Conservation (phyloP, 169 alveolate genomes). For the Babesia divergens region DNA sequence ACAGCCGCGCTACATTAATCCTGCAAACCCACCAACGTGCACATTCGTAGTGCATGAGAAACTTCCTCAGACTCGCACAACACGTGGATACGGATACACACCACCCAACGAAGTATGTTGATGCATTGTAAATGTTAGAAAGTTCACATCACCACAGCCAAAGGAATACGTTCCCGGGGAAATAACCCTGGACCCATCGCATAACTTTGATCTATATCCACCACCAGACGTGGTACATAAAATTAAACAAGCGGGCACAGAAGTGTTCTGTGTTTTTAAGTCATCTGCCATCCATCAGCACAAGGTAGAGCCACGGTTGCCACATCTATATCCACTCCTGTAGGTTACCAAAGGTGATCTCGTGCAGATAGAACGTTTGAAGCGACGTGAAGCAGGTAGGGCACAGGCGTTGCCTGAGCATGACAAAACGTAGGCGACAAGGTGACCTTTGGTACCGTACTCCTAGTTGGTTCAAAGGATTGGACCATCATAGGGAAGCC, state of each 20-base stretch:
- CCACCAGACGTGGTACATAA: conserved; percentile 57
- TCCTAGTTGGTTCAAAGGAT: conserved; percentile 79
- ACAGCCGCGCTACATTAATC: conserved; percentile 71
- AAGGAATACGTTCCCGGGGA: conserved; percentile 10
- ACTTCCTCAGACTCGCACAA: conserved; percentile 69
- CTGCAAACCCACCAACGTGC: conserved; percentile 69
- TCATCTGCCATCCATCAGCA: conserved; percentile 72
- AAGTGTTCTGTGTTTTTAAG: conserved; percentile 71
- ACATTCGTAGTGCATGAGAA: conserved; percentile 70
- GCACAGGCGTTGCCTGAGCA: neutral
- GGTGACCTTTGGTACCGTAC: conserved; percentile 82
- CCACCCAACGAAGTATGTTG: neutral
- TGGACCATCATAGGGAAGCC: conserved; percentile 88
- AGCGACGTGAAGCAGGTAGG: conserved; percentile 78
- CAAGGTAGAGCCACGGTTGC: conserved; percentile 55
- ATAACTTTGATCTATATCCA: conserved; percentile 67
- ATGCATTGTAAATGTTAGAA: neutral
- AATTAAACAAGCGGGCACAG: conserved; percentile 26
- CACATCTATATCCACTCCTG: neutral
- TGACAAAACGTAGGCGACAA: conserved; percentile 50
- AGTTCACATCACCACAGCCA: neutral
- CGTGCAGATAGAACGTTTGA: conserved; percentile 81
- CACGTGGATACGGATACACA: neutral
- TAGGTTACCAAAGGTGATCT: conserved; percentile 84
- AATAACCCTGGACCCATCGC: conserved; percentile 26